phyloP scores from a whole-genome alignment of 1,284 basidiomycete species.

The Malassezia brasiliensis region DNA sequence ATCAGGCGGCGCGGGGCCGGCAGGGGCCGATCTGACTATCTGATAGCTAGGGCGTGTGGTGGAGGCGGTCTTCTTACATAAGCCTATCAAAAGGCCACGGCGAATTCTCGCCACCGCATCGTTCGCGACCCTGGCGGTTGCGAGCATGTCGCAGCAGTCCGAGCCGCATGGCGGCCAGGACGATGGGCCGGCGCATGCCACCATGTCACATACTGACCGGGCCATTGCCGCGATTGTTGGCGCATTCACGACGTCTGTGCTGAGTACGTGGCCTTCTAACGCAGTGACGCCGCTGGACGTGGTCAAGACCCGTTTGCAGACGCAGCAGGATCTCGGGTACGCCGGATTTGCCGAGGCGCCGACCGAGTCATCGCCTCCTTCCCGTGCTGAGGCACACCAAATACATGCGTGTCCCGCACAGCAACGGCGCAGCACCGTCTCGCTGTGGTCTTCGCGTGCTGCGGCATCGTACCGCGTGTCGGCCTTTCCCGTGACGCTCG shows the following conservation, averaged over 20 bases:
- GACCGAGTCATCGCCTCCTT: neutral
- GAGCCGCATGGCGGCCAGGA: neutral
- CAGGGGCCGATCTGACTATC: neutral
- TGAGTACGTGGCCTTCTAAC: slow-evolving; percentile 56
- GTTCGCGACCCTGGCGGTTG: too few species aligned
- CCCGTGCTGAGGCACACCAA: neutral
- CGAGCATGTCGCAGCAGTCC: neutral
- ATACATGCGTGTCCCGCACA: neutral
- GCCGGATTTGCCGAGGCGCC: too few species aligned
- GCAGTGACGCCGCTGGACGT: slow-evolving; percentile 91
- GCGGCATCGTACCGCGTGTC: neutral
- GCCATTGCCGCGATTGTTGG: slow-evolving; percentile 69
- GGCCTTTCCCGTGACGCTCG: slow-evolving; percentile 21
- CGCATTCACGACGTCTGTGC: slow-evolving; percentile 68
- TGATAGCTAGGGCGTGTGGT: neutral
- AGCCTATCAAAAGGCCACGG: neutral
- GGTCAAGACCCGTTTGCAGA: slow-evolving; percentile 82
- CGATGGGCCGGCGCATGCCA: neutral
- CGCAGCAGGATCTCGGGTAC: slow-evolving; percentile 51
- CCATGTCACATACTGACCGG: slow-evolving; percentile 51
- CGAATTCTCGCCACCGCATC: neutral
- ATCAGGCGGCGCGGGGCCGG: neutral
- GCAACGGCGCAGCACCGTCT: neutral
- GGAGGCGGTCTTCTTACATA: neutral
- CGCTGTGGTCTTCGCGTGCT: neutral